Base-by-base conservation (phyloP, 2,329 filamentous ascomycete genomes). In the Lachnellula willkommii region DNA sequence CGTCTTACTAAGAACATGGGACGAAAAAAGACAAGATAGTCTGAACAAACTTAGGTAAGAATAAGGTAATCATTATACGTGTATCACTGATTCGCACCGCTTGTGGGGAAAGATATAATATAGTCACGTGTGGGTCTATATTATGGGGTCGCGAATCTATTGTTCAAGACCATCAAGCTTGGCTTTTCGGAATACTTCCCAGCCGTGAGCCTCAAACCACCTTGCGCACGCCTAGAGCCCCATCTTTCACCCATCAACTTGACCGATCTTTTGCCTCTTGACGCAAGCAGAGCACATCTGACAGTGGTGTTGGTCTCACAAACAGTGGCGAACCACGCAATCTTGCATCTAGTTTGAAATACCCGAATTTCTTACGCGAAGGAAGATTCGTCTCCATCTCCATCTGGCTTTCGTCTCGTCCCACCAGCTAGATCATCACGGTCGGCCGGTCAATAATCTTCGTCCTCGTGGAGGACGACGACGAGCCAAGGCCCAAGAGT, bases 191-290 rank as follows among this genome's bases (percentile, higher is more conserved):
- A 17, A 53, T 53, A 28, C 28, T 22, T n/a, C 37, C 28, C 24
- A 49, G n/a, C 45, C 52, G 45, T 43, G 43, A 49, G 42, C 3
- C 20, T 40, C 26, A 48, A 48, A 53, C 26, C 52, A 35, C 35
- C 35, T 32, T 45, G 45, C 20, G 36, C 32, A 42, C 36, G 15
- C 35, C 12, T 3, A n/a, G 17, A 12, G n/a, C 15, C 42, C 42
- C 11, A 11, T 45, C 42, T 45, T 20, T 40, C 37, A 15, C 15
- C 11, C 37, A n/a, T 32, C 9, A 28, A 9, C 7, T 28, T 28
- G 28, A 32, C 28, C 9, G 45, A 32, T 32, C 28, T 32, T 32
- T 32, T 32, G 28, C 28, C 45, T 26, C 45, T 17, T 47, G 28
- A 28, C 28, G 28, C 28, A 9, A 28, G 28, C 5, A 40, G 28